These are phyloP conservation scores for Erodium moschatum DNA, from an alignment of 441 rosid species.

Conservation along the genomic window DNA sequence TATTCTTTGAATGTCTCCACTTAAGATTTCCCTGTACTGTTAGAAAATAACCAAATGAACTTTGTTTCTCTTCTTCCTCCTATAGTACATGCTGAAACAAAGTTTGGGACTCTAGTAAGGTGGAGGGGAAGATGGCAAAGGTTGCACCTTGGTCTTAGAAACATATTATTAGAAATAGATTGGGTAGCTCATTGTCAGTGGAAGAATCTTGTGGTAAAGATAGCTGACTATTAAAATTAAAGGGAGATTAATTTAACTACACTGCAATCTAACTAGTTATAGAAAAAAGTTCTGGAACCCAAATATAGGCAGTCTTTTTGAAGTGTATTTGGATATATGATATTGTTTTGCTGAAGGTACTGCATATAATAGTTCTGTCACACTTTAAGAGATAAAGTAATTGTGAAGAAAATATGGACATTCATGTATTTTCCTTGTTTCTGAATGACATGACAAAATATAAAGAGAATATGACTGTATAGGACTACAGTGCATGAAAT, in stretches of 20 bases:
- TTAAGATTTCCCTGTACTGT: not conserved
- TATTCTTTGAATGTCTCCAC: slow-evolving; percentile 1
- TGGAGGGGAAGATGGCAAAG: not conserved
- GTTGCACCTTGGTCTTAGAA: slow-evolving; percentile 1
- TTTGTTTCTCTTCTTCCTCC: slow-evolving; percentile 5
- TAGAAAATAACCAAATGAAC: not conserved
- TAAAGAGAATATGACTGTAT: not conserved
- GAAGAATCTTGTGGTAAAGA: slow-evolving; percentile 1
- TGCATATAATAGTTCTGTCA: not conserved
- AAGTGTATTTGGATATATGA: not conserved
- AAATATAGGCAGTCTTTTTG: not conserved
- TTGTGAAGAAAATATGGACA: not conserved
- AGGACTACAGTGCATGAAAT: not conserved
- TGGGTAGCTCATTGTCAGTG: not conserved
- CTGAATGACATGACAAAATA: not conserved
- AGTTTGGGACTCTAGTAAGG: not conserved
- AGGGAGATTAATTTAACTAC: not conserved
- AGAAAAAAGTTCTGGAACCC: not conserved
- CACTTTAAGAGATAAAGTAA: not conserved
- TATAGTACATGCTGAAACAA: not conserved
- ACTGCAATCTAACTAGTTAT: not conserved
- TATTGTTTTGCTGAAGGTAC: not conserved
- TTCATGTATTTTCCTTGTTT: not conserved
- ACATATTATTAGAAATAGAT: slow-evolving; percentile 4
- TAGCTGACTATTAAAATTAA: not conserved